Base-by-base conservation (phyloP, 768 basidiomycete species). In the Tylopilus balloui region DNA sequence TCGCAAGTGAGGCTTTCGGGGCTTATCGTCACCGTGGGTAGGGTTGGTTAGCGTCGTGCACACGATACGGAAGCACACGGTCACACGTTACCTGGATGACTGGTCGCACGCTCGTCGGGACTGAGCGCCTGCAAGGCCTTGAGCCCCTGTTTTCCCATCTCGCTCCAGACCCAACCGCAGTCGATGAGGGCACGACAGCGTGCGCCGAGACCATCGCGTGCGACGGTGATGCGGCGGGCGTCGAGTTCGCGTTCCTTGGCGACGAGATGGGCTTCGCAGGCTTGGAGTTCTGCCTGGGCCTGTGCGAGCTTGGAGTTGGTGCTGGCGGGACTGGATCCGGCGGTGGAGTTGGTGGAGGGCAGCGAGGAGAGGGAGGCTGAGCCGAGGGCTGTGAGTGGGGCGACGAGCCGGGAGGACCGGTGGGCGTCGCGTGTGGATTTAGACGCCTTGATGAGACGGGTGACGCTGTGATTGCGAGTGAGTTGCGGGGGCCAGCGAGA, bases 201-300 rank as follows among this genome's bases (percentile, higher is more conserved):
- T 4, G 72, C 70, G 1, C 78, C 73, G 19, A 92, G 71, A 1
- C 87, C 87, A 36, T 81, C 77, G 6, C 75, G 71, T 12, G 88
- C 73, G 8, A 83, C 72, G n/a, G 69, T 69, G n/a, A 71, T 64
- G 1, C 88, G 73, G 41, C 75, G 69, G 0, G 60, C 58, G 6
- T 77, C 77, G 7, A 90, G 74, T 49, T 83, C 83, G 17, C 69
- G 74, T 61, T 92, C 88, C 62, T 88, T 88, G 23, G 69, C 51
- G 0, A 83, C 83, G 2, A 92, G 74, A 47, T 85, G 85, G 0
- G 78, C 71, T 61, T 92, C 89, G 63, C 90, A 92, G 9, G 87
- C 90, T 57, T 89, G 88, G 17, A 92, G 71, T 54, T 91, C 86
- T 0, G 83, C 71, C 55, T 91, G 89, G 0, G 88, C 87, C 3